Evolutionary conservation across 306 rosid genomes (phyloP).

Genomic region (Medicago arabica): DNA sequence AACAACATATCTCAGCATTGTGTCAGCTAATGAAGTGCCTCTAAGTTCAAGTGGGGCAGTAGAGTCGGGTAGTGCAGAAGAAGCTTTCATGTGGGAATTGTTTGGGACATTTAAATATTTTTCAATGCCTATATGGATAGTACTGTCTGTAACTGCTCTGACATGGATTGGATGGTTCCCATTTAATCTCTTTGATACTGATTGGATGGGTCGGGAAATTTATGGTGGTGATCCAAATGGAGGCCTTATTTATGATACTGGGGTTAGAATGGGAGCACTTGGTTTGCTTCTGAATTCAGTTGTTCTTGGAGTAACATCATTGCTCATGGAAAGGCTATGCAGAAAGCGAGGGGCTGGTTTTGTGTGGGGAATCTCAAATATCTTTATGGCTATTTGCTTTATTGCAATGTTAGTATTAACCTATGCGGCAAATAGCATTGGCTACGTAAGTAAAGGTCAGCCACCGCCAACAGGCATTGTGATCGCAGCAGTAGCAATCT

Average conservation of each 20-base stretch:
- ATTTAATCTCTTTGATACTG: constrained; percentile 90
- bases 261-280: constrained; percentile 94
- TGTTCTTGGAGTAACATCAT: constrained; percentile 87
- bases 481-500: constrained; percentile 68
- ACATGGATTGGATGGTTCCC: constrained; percentile 99
- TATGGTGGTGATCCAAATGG: constrained; percentile 94
- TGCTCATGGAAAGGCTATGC: constrained; percentile 90
- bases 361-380: constrained; percentile 89
- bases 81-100: constrained; percentile 92
- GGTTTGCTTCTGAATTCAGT: constrained; percentile 91
- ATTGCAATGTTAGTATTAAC: constrained; percentile 71
- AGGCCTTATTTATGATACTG: constrained; percentile 70
- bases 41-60: constrained; percentile 55
- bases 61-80: constrained; percentile 60
- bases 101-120: constrained; percentile 90
- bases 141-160: constrained; percentile 81
- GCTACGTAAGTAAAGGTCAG: constrained; percentile 51
- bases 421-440: constrained; percentile 70
- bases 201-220: constrained; percentile 99
- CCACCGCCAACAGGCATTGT: constrained; percentile 86
- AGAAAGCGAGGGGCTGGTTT: constrained; percentile 93
- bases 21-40: constrained; percentile 81
- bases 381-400: constrained; percentile 79
- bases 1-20: constrained; percentile 70
- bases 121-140: constrained; percentile 71